Percentiles rank a stretch among this genome's conserved stretches.
phyloP scores from a whole-genome alignment of 2,329 filamentous ascomycete genomes.

The Didymella segeticola region DNA sequence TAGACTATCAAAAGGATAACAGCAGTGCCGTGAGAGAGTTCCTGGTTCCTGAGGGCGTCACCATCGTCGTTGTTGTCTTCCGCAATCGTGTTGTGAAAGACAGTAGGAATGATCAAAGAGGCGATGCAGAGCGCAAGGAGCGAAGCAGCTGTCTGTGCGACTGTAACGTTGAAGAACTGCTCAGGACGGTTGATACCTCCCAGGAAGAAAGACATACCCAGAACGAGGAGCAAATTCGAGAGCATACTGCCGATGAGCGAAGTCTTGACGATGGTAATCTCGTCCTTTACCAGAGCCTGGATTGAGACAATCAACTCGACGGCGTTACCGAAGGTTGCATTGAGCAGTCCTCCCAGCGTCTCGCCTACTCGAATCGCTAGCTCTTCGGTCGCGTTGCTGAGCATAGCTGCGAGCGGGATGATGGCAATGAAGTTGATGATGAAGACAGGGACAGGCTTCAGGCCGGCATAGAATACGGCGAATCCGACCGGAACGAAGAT shows the following conservation, averaged over 20 bases:
- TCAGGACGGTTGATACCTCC: constrained; percentile 79
- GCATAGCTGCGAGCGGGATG: constrained; percentile 83
- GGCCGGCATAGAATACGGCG: constrained; percentile 68
- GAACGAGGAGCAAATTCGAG: constrained; percentile 85
- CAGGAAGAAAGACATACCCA: constrained; percentile 93
- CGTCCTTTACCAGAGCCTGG: constrained; percentile 75
- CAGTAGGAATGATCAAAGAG: constrained; percentile 86
- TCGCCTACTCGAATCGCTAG: constrained; percentile 80
- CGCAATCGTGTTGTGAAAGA: constrained; percentile 62
- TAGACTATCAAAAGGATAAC: constrained; percentile 87
- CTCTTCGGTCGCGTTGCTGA: constrained; percentile 90
- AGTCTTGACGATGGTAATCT: constrained; percentile 88
- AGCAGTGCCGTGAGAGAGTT: constrained; percentile 71
- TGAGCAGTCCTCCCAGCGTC: constrained; percentile 85
- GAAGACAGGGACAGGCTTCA: constrained; percentile 62
- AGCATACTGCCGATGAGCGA: constrained; percentile 91
- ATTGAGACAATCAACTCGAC: constrained; percentile 90
- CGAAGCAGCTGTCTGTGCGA: constrained; percentile 87
- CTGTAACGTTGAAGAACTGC: constrained; percentile 90
- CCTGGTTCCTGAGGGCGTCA: constrained; percentile 41
- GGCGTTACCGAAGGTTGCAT: constrained; percentile 90
- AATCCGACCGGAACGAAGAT: constrained; percentile 80
- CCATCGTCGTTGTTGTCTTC: constrained; percentile 28
- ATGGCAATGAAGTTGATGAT: constrained; percentile 94
- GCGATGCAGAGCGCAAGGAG: constrained; percentile 80